Evolutionary conservation across 2,329 filamentous ascomycete species (phyloP).

Genomic region (Fusarium nelsonii): DNA sequence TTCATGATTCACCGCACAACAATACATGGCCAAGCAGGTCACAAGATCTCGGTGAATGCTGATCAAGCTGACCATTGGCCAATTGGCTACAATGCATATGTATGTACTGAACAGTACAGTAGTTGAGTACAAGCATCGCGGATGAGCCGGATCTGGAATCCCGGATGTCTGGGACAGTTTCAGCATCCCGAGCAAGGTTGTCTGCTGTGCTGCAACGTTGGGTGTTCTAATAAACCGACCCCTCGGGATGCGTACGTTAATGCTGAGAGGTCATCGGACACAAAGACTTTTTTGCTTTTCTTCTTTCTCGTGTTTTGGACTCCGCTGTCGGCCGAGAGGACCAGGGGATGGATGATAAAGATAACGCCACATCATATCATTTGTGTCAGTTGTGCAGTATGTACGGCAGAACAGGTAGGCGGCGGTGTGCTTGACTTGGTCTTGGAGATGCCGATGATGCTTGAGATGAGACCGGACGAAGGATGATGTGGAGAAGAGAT

Average conservation of each 20-base stretch:
- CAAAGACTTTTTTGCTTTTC: constrained; percentile 17
- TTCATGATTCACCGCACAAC: constrained; percentile 32
- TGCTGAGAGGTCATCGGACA: constrained; percentile 46
- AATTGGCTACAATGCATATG: constrained; percentile 30
- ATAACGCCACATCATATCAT: constrained; percentile 44
- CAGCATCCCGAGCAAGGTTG: constrained; percentile 30
- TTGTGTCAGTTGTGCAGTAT: not conserved
- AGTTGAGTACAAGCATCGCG: constrained; percentile 21
- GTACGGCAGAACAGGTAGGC: constrained; percentile 5
- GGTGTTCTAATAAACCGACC: constrained; percentile 36
- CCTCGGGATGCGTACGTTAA: constrained; percentile 26
- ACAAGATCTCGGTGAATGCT: constrained; percentile 38
- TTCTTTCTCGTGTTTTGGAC: constrained; percentile 11
- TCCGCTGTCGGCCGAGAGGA: constrained; percentile 31
- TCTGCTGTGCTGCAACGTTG: constrained; percentile 11
- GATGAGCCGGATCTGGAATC: constrained; percentile 47
- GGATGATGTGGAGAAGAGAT: constrained; percentile 28
- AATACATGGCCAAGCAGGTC: constrained; percentile 18
- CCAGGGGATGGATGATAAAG: constrained; percentile 12
- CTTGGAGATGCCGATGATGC: not conserved
- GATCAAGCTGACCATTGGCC: constrained; percentile 35
- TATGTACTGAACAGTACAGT: constrained; percentile 3
- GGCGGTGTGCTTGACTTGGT: constrained; percentile 31
- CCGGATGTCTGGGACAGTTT: constrained; percentile 45
- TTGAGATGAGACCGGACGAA: constrained; percentile 2